These are phyloP conservation scores for Ascochyta pisi DNA, from an alignment of 2,329 filamentous ascomycete genomes.

Conservation along the genomic window DNA sequence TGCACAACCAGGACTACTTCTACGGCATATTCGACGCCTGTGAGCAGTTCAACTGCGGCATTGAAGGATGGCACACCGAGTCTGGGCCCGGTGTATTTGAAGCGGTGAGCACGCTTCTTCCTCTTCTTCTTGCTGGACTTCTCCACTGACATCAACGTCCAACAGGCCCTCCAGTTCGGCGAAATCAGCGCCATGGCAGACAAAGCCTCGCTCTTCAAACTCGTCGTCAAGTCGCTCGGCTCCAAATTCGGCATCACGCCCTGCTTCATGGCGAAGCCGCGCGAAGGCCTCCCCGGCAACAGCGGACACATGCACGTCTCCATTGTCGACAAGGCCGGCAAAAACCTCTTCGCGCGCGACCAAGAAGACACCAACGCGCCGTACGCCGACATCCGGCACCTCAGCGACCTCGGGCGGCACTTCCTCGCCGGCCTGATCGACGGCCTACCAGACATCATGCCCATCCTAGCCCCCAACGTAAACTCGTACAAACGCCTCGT, in stretches of 20 bases:
- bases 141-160: constrained; percentile 40
- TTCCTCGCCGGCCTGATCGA: constrained; percentile 91
- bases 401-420: constrained; percentile 88
- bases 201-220: constrained; percentile 91
- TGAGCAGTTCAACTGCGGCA: constrained; percentile 76
- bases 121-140: not conserved
- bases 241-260: constrained; percentile 90
- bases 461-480: constrained; percentile 88
- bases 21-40: constrained; percentile 86
- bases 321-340: constrained; percentile 77
- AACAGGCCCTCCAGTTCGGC: constrained; percentile 82
- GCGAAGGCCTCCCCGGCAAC: constrained; percentile 89
- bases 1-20: constrained; percentile 92
- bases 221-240: constrained; percentile 87
- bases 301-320: constrained; percentile 96
- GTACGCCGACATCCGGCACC: constrained; percentile 67
- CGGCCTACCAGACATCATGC: constrained; percentile 94
- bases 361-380: constrained; percentile 71
- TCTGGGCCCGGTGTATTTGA: constrained; percentile 94
- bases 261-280: constrained; percentile 98
- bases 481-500: constrained; percentile 99
- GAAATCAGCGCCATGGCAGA: constrained; percentile 92
- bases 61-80: constrained; percentile 97
- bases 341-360: constrained; percentile 83
- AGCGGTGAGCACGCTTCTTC: constrained; percentile 62